phyloP scores from a whole-genome alignment of 768 basidiomycete species.

The Pulveroboletus ravenelii region DNA sequence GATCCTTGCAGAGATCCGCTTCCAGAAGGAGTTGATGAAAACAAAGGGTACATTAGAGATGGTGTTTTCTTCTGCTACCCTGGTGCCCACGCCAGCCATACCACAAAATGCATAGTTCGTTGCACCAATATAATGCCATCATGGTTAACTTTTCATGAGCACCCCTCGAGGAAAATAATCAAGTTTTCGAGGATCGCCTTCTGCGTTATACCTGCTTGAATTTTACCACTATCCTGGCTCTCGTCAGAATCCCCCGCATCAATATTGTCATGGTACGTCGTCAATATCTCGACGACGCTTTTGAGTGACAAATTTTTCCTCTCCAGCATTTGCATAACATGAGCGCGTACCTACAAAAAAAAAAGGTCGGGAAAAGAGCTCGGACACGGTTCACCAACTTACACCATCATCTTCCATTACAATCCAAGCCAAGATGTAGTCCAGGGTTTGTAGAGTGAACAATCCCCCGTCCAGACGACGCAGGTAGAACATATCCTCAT shows the following conservation, averaged over 20 bases:
- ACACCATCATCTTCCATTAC: conserved; percentile 99
- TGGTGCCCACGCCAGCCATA: conserved; percentile 23
- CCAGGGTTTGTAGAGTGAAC: conserved; percentile 84
- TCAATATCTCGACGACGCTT: conserved; percentile 68
- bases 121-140: neutral
- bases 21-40: conserved; percentile 82
- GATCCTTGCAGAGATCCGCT: conserved; percentile 77
- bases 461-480: conserved; percentile 82
- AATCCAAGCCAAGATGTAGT: conserved; percentile 93
- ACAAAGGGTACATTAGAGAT: conserved; percentile 87
- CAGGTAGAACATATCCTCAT: conserved; percentile 80
- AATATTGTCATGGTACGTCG: conserved; percentile 68
- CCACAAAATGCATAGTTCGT: conserved; percentile 16
- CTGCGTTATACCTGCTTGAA: conserved; percentile 45
- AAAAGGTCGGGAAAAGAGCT: conserved; percentile 6
- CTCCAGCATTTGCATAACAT: conserved; percentile 69
- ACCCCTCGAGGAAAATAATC: conserved; percentile 53
- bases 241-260: conserved; percentile 43
- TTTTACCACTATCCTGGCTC: conserved; percentile 24
- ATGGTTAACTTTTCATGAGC: conserved; percentile 10
- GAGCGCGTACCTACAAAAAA: conserved; percentile 63
- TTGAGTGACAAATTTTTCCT: conserved; percentile 67
- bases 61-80: conserved; percentile 62
- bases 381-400: conserved; percentile 23
- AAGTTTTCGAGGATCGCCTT: conserved; percentile 66